phyloP scores from a whole-genome alignment of 805 yeast genomes.

The Myxozyma monticola region DNA sequence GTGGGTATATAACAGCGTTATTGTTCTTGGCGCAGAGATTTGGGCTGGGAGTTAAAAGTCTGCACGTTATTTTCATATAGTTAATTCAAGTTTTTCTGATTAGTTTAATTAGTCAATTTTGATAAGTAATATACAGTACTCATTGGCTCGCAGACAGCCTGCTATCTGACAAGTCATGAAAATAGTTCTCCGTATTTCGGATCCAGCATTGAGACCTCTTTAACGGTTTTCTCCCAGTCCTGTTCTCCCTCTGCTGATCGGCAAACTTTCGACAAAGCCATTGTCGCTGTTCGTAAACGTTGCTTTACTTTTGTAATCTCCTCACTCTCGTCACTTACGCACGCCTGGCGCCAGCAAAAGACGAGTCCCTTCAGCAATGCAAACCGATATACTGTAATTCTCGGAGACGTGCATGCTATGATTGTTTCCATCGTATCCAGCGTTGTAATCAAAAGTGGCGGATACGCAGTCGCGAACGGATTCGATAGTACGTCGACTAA shows the following conservation, averaged over 20 bases:
- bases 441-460: conserved; percentile 18
- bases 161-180: neutral
- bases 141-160: too few relatives aligned
- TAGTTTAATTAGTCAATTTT: too few relatives aligned
- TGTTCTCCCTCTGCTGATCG: neutral
- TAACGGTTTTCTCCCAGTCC: neutral
- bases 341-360: conserved; percentile 18
- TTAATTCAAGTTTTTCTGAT: too few relatives aligned
- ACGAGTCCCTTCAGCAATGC: conserved; percentile 21
- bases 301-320: neutral
- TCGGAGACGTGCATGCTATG: conserved; percentile 3
- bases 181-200: neutral
- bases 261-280: too few relatives aligned
- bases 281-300: too few relatives aligned
- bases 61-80: neutral
- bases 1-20: too few relatives aligned
- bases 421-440: conserved; percentile 11
- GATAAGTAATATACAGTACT: too few relatives aligned
- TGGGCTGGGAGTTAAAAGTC: neutral
- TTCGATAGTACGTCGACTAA: conserved; percentile 19
- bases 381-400: conserved; percentile 12
- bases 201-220: neutral
- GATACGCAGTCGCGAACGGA: conserved; percentile 21
- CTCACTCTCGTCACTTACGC: conserved; percentile 1
- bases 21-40: neutral